Evolutionary conservation across 2,329 filamentous ascomycete genomes (phyloP).

Genomic region (Colletotrichum somersetense): DNA sequence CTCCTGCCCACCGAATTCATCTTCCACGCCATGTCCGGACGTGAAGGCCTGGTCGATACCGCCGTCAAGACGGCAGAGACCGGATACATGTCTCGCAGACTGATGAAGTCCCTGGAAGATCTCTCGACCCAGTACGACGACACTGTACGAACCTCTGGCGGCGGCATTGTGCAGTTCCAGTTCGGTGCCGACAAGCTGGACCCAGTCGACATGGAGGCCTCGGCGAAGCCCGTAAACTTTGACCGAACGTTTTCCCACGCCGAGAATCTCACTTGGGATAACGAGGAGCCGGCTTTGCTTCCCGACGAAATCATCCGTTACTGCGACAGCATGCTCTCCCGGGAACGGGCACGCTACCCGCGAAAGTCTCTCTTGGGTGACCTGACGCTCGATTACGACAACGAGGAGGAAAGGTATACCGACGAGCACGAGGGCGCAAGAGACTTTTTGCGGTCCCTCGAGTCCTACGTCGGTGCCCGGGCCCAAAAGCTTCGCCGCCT

Average conservation of each 20-base stretch:
- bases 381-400: conserved; percentile 75
- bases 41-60: conserved; percentile 98
- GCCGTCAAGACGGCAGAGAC: conserved; percentile 99
- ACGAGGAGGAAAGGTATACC: conserved; percentile 75
- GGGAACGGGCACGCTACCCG: conserved; percentile 74
- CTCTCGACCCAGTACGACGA: conserved; percentile 93
- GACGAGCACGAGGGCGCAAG: conserved; percentile 87
- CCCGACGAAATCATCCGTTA: conserved; percentile 79
- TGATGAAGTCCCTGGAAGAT: conserved; percentile 99
- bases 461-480: conserved; percentile 75
- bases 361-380: conserved; percentile 72
- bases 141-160: conserved; percentile 91
- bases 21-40: conserved; percentile 97
- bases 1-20: conserved; percentile 92
- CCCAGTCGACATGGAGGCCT: conserved; percentile 97
- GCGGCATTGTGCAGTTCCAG: conserved; percentile 94
- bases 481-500: conserved; percentile 66
- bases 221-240: conserved; percentile 92
- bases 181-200: conserved; percentile 97
- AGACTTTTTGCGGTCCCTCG: conserved; percentile 83
- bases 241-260: conserved; percentile 89
- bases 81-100: conserved; percentile 96
- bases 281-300: conserved; percentile 78
- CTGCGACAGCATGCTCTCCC: conserved; percentile 75
- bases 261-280: conserved; percentile 82